A percentile compares a stretch with the other conserved stretches of the same genome.
phyloP scores from a whole-genome alignment of 768 basidiomycete genomes.

The Gymnopilus dilepis region DNA sequence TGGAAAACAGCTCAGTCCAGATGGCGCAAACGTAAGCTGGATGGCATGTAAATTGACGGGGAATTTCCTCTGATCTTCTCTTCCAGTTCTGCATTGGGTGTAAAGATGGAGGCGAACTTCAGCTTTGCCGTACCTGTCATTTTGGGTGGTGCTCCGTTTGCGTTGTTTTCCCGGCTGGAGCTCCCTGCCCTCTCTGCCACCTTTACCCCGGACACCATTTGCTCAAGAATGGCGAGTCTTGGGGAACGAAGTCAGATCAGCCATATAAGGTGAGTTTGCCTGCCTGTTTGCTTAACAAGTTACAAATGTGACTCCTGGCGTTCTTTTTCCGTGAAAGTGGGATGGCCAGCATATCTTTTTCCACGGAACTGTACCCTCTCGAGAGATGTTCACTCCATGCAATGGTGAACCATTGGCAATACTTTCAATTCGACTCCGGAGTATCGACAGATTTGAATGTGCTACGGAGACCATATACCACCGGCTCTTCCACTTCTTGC shows the following conservation, averaged over 20 bases:
- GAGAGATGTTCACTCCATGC: background rate
- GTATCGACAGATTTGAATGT: background rate
- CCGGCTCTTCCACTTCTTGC: background rate
- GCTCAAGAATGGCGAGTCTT: background rate
- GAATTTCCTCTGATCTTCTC: too few species aligned
- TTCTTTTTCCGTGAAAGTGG: background rate
- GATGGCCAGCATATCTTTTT: background rate
- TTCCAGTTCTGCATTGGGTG: background rate
- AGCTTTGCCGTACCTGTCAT: background rate
- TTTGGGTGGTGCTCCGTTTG: background rate
- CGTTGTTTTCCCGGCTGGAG: background rate
- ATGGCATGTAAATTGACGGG: too few species aligned
- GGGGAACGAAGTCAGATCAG: background rate
- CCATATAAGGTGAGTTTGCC: background rate
- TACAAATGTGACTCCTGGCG: too few species aligned
- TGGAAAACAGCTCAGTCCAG: too few species aligned
- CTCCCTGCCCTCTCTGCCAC: background rate
- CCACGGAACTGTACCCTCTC: background rate
- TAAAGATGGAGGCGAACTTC: background rate
- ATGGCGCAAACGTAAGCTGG: too few species aligned
- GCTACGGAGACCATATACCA: background rate
- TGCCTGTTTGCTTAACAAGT: background rate
- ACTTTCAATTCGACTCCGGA: background rate
- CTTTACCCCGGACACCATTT: background rate
- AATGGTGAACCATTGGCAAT: background rate